Evolutionary conservation across 148 eudicot genomes (phyloP).

Genomic region (Rhododendron kiyosumense): DNA sequence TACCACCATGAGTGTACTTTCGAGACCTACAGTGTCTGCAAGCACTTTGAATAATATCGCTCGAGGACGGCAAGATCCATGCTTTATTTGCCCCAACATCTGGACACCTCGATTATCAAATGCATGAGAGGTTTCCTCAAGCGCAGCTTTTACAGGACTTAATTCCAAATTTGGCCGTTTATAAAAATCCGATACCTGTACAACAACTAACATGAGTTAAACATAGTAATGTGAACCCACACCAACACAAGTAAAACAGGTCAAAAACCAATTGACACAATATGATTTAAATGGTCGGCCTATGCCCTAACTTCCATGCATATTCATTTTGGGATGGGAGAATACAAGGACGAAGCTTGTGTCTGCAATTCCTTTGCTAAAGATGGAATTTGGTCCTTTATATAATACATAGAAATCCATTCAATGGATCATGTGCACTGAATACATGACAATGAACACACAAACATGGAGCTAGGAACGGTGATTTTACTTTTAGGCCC

Average conservation of each 20-base stretch:
- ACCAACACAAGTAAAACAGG: background rate
- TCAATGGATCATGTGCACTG: background rate
- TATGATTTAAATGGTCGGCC: background rate
- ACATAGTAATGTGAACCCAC: background rate
- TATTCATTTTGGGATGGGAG: background rate
- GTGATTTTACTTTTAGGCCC: background rate
- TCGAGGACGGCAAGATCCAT: conserved; percentile 97
- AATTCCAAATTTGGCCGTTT: conserved; percentile 74
- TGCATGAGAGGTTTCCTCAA: conserved; percentile 56
- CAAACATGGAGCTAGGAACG: background rate
- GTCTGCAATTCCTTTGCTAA: background rate
- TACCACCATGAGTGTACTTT: conserved; percentile 93
- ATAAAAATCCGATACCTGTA: conserved; percentile 79
- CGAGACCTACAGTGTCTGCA: conserved; percentile 95
- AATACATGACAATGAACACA: background rate
- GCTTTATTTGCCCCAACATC: conserved; percentile 89
- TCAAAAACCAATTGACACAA: background rate
- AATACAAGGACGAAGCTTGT: background rate
- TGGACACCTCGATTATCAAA: conserved; percentile 63
- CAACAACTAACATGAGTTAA: conserved; percentile 11
- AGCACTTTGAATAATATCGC: conserved; percentile 94
- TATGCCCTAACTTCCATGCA: background rate
- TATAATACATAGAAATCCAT: background rate
- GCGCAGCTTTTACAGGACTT: conserved; percentile 61
- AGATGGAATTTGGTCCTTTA: background rate